Evolutionary conservation across 768 basidiomycete species (phyloP).

Genomic region (Lepiota brunneoincarnata): DNA sequence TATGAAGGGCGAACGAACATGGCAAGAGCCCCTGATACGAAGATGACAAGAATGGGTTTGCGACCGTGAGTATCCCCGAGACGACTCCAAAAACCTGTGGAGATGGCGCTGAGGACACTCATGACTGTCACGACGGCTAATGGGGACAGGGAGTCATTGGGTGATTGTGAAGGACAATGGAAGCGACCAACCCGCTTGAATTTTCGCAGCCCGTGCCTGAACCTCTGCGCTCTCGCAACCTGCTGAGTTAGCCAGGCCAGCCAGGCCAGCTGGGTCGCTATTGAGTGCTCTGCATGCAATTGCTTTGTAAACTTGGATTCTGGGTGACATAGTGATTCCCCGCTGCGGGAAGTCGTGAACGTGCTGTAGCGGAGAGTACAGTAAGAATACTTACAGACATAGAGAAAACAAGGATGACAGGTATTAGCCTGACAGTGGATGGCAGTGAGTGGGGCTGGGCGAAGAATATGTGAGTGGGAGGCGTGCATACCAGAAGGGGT

Average conservation of each 20-base stretch:
- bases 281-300: constrained; percentile 63
- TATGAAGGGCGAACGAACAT: constrained; percentile 52
- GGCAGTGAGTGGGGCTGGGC: constrained; percentile 9
- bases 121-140: constrained; percentile 69
- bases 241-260: constrained; percentile 14
- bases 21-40: constrained; percentile 65
- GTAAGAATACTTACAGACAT: constrained; percentile 51
- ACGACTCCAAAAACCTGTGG: constrained; percentile 86
- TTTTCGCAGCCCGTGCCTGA: constrained; percentile 63
- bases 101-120: constrained; percentile 77
- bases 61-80: constrained; percentile 76
- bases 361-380: background rate
- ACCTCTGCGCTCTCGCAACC: constrained; percentile 48
- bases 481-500: constrained; percentile 41
- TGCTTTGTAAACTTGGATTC: constrained; percentile 77
- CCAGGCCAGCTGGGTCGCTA: constrained; percentile 20
- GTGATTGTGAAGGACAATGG: background rate
- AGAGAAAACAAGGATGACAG: constrained; percentile 62
- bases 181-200: constrained; percentile 56
- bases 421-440: constrained; percentile 56
- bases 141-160: background rate
- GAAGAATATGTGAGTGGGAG: background rate
- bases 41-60: constrained; percentile 66
- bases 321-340: constrained; percentile 75
- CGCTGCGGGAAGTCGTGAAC: constrained; percentile 42